These are phyloP conservation scores for Pelargonium australe DNA, from an alignment of 441 rosid species.

Conservation along the genomic window DNA sequence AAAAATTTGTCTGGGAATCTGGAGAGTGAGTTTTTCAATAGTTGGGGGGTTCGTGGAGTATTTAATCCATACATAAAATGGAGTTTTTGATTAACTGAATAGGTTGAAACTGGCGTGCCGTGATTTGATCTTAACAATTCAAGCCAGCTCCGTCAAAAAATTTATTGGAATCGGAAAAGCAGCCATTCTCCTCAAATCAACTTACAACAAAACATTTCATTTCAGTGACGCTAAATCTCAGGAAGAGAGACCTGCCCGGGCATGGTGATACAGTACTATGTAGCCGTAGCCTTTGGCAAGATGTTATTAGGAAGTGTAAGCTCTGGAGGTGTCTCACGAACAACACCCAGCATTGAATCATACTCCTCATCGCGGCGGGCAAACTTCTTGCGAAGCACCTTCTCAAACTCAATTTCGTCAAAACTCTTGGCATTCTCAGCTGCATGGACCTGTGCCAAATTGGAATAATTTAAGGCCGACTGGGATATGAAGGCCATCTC, in stretches of 20 bases:
- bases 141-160: neutral
- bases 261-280: neutral
- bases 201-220: conserved; percentile 4
- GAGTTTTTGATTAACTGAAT: neutral
- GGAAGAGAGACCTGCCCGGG: conserved; percentile 1
- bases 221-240: neutral
- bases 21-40: too few species aligned
- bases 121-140: too few species aligned
- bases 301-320: neutral
- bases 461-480: neutral
- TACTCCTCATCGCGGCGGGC: conserved; percentile 67
- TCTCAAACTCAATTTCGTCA: conserved; percentile 79
- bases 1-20: too few species aligned
- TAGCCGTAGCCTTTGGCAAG: conserved; percentile 2
- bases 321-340: conserved; percentile 1
- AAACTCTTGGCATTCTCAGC: conserved; percentile 74
- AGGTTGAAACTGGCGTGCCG: neutral
- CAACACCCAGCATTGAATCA: conserved; percentile 74
- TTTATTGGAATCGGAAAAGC: neutral
- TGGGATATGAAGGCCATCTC: conserved; percentile 53
- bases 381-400: conserved; percentile 74
- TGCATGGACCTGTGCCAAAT: neutral
- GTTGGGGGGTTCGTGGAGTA: too few species aligned
- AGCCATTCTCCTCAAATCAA: neutral
- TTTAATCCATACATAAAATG: neutral